A percentile compares a stretch with the other conserved stretches of the same genome.
Evolutionary conservation across 768 basidiomycete species (phyloP).

Genomic region (Auricularia sp.): DNA sequence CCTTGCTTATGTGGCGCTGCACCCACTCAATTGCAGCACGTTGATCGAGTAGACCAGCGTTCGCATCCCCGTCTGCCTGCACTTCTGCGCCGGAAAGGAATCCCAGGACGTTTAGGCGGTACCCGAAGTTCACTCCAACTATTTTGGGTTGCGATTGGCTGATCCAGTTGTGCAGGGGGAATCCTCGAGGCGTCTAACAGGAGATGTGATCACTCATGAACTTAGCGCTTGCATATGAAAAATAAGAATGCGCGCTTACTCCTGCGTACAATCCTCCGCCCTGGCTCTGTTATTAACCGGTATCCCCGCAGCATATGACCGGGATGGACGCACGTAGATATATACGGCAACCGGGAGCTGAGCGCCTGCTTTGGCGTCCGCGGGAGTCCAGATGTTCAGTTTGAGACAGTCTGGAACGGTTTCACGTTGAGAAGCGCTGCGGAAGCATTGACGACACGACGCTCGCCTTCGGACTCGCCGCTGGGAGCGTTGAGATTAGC

Average conservation of each 20-base stretch:
- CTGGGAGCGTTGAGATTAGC: conserved; percentile 27
- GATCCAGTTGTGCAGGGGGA: conserved; percentile 7
- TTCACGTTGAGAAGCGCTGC: neutral
- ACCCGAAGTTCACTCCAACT: conserved; percentile 28
- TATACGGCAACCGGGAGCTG: conserved; percentile 35
- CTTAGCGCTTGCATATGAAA: neutral
- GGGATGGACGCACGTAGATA: conserved; percentile 25
- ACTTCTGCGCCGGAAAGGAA: conserved; percentile 25
- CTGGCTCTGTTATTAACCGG: conserved; percentile 11
- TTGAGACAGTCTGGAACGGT: conserved; percentile 30
- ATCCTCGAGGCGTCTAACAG: no score
- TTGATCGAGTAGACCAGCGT: conserved; percentile 34
- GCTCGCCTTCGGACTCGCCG: conserved; percentile 34
- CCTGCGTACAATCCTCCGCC: conserved; percentile 34
- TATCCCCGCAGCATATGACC: no score
- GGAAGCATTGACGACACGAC: neutral
- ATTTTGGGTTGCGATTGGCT: conserved; percentile 38
- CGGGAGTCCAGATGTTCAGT: conserved; percentile 35
- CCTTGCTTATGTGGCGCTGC: conserved; percentile 24
- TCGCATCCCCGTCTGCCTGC: conserved; percentile 29
- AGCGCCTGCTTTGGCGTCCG: conserved; percentile 23
- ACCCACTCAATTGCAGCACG: conserved; percentile 33
- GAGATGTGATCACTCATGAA: no score
- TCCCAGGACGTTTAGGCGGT: conserved; percentile 22
- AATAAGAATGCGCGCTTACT: conserved; percentile 12